Base-by-base conservation (phyloP, 73 alveolate genomes). In the Tetrahymena borealis region DNA sequence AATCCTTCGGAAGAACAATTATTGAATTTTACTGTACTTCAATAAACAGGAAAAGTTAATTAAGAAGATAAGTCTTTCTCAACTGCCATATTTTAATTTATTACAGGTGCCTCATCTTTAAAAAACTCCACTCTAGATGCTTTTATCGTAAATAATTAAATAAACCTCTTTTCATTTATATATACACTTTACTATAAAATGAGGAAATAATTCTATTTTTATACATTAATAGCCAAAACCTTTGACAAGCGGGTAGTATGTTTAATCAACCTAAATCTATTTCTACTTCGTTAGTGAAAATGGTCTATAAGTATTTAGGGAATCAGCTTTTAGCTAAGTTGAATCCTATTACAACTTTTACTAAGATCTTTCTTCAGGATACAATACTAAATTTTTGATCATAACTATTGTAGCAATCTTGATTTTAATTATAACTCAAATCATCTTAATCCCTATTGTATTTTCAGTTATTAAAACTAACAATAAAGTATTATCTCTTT, bases 381-480 rank as follows among this genome's bases (percentile, higher is more conserved):
- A 93, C 41, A 38, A 41, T 16, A 85, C 91, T 4, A 93, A 93
- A 16, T 93, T 93, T 39, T 93, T 79, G 40, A 92, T 85, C 4
- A 93, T 93, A 33, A 93, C 79, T 93, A 43, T 90, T 32, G 95
- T 93, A 33, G 95, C 93, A 39, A 78, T 93, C 36, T 39, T 93
- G 35, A 79, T 91, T 93, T 85, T 93, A 93, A 93, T 93, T 7
- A 91, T 93, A 6, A 79, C 95, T 15, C 40, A 90, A 32, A 18
- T 78, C 43, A 85, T 93, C 5, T 43, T 93, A 8, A 93, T 93
- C n/a, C 95, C 95, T 11, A 93, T 93, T 24, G 95, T 93, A 8
- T 93, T 93, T 93, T 93, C 90, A 38, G 95, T 93, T 16, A 91
- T 79, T 32, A 93, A 93, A 77, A 93, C 95, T 39, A 93, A 93